Conservation (phyloP, 257 asterid genomes). For the Prunella vulgaris region DNA sequence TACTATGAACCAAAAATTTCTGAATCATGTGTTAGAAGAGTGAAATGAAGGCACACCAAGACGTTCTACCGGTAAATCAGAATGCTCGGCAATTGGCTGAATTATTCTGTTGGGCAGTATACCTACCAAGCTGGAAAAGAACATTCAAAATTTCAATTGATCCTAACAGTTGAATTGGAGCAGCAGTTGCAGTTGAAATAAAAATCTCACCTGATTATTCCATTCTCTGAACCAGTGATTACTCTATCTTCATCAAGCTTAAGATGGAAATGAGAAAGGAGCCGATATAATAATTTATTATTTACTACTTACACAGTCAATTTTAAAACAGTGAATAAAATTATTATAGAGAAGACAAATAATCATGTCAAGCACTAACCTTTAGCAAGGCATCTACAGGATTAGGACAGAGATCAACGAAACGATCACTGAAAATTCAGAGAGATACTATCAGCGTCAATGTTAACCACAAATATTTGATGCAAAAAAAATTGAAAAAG, state of each 20-base stretch:
- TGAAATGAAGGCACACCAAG: constrained; percentile 54
- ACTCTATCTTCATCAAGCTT: constrained; percentile 94
- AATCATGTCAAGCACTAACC: constrained; percentile 37
- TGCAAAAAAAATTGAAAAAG: constrained; percentile 5
- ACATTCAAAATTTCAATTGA: constrained; percentile 10
- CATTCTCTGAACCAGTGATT: constrained; percentile 81
- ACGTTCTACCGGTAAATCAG: constrained; percentile 80
- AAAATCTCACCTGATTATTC: constrained; percentile 62
- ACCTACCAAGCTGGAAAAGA: constrained; percentile 64
- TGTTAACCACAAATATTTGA: constrained; percentile 14
- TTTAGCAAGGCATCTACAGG: constrained; percentile 78
- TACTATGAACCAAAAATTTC: neutral
- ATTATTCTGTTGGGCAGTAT: constrained; percentile 85
- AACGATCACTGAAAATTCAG: constrained; percentile 65
- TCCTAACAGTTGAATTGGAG: neutral
- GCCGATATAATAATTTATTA: constrained; percentile 8
- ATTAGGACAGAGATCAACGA: constrained; percentile 79
- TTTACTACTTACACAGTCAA: constrained; percentile 7
- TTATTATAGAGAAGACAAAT: neutral
- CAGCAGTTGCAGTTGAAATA: neutral
- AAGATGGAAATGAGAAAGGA: constrained; percentile 12
- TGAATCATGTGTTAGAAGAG: constrained; percentile 4
- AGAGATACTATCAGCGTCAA: constrained; percentile 16
- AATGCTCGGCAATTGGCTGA: constrained; percentile 93
- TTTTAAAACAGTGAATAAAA: neutral